Evolutionary conservation across 2,329 filamentous ascomycete species (phyloP), one percentile per base, ranked within the genome.

Genomic region (Thelonectria discophora): DNA sequence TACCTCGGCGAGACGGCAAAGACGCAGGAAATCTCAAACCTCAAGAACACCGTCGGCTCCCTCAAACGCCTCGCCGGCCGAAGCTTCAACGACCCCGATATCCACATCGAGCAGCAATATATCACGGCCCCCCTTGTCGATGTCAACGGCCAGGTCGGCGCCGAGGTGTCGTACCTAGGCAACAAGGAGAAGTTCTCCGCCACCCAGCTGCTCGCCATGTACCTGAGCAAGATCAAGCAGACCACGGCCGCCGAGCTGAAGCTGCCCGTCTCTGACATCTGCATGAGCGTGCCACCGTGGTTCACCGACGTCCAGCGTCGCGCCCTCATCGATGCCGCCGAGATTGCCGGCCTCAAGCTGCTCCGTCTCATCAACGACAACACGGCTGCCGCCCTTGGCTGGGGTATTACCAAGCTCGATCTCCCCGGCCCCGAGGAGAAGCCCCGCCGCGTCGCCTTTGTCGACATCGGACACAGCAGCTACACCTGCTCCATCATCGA

Each of bases 1-100:
- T 97, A 96, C 78, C 87, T 99, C 69, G 95, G 95, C 70, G 95
- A 99, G 84, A 81, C 92, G 60, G 95, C 95, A 71, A 98, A 98
- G 88, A 98, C 94, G 70, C 94, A 97, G 83, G 95, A 99, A 82
- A 96, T 97, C 77, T 97, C 94, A 76, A 99, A 99, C 86, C 88
- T 98, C 75, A 99, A 98, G 86, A 99, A 99, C 87, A 99, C 95
- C 71, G 92, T 99, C 81, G 85, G 88, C 78, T 94, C 88, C 70
- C 87, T 99, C 74, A 97, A 97, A 84, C 92, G 95, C 75, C 89
- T 99, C 72, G 90, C 91, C 75, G 95, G 95, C 76, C 93, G 95
- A 76, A 84, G 86, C 65, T 86, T 94, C 81, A 90, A 85, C 78
- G 95, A 99, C 76, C 93, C 95, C 76, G 95, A 99, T 85, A 86